phyloP scores from a whole-genome alignment of 202 grass and related monocot species.

The Digitaria exilis region DNA sequence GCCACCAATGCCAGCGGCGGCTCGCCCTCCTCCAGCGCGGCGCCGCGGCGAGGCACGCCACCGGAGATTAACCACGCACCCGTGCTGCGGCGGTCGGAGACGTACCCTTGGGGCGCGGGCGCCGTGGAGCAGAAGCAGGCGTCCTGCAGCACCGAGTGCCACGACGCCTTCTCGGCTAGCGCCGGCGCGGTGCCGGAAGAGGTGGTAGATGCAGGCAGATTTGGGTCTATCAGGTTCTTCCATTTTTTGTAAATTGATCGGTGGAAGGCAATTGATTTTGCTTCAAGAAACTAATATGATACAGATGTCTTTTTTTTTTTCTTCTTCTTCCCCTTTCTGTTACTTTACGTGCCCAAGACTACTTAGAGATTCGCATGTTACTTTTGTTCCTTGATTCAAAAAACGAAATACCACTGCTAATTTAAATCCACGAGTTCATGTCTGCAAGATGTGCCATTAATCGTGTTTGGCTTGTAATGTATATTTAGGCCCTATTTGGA shows the following conservation, averaged over 20 bases:
- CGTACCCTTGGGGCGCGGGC: conserved; percentile 37
- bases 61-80: conserved; percentile 32
- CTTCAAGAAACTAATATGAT: conserved; percentile 64
- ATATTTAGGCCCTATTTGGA: neutral
- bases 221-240: conserved; percentile 65
- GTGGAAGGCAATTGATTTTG: conserved; percentile 43
- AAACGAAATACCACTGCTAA: conserved; percentile 45
- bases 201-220: conserved; percentile 58
- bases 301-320: conserved; percentile 31
- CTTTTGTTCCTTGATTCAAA: conserved; percentile 34
- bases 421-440: neutral
- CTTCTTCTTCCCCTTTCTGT: conserved; percentile 10
- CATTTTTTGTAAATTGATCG: conserved; percentile 72
- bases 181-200: conserved; percentile 45
- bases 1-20: conserved; percentile 37
- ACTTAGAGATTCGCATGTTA: conserved; percentile 39
- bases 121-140: conserved; percentile 43
- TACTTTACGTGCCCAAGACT: conserved; percentile 35
- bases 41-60: conserved; percentile 7
- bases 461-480: neutral
- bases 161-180: conserved; percentile 34
- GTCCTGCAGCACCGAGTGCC: conserved; percentile 52
- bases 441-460: neutral
- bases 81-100: conserved; percentile 32
- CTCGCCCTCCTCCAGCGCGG: conserved; percentile 45